Conservation (phyloP, 495 filamentous ascomycete genomes). For the Xanthoparmelia taractica region DNA sequence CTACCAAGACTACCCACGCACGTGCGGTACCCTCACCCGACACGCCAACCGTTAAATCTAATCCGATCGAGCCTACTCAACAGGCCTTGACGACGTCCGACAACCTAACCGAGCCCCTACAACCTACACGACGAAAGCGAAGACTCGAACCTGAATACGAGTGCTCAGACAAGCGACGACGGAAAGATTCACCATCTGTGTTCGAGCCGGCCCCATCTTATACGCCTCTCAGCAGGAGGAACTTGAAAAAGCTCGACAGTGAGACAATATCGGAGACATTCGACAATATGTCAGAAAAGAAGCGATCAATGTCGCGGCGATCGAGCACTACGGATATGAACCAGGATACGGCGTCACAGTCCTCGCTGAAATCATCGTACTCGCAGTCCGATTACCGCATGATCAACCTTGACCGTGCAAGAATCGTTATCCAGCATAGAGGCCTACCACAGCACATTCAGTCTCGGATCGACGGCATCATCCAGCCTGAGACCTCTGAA, state of each 20-base stretch:
- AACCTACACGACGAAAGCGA: no score
- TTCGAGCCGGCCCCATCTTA: no score
- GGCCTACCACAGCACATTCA: constrained; percentile 16
- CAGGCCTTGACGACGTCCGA: no score
- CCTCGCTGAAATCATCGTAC: constrained; percentile 3
- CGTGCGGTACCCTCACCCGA: no score
- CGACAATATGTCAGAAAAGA: constrained; percentile 13
- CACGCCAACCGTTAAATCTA: no score
- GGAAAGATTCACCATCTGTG: no score
- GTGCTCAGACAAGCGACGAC: no score
- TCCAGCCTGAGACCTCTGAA: neutral
- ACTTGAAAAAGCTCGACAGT: constrained; percentile 13
- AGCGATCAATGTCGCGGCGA: constrained; percentile 14
- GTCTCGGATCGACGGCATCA: constrained; percentile 7
- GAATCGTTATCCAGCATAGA: constrained; percentile 13
- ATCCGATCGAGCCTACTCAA: no score
- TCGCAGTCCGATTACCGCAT: no score
- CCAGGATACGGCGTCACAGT: neutral
- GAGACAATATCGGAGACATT: neutral
- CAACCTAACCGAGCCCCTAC: no score
- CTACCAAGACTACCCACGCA: no score
- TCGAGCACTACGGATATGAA: constrained; percentile 17
- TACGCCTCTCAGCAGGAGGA: neutral
- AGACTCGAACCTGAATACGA: no score
- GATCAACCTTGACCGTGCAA: neutral